phyloP scores from a whole-genome alignment of 2,329 filamentous ascomycete species.

The Claviceps paspali region DNA sequence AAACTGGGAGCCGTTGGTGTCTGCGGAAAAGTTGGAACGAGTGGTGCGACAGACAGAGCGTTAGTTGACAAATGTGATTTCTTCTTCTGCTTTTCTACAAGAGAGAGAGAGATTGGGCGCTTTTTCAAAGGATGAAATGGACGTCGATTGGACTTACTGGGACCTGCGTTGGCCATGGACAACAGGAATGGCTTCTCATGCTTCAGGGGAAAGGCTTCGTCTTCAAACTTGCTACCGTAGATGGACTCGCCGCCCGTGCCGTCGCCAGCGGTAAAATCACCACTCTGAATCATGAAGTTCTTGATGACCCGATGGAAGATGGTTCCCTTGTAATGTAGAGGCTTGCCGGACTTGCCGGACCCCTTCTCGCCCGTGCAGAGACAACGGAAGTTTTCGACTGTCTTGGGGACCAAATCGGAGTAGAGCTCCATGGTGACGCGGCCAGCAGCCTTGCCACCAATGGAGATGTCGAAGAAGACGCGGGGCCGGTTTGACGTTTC shows the following conservation, averaged over 20 bases:
- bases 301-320: slow-evolving; percentile 95
- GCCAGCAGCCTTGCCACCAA: slow-evolving; percentile 58
- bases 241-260: slow-evolving; percentile 95
- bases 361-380: slow-evolving; percentile 95
- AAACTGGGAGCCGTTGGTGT: slow-evolving; percentile 95
- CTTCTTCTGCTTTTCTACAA: no score
- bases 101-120: no score
- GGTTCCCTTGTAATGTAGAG: slow-evolving; percentile 84
- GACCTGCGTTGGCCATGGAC: slow-evolving; percentile 95
- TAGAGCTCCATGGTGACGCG: slow-evolving; percentile 79
- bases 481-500: slow-evolving; percentile 44
- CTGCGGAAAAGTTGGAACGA: slow-evolving; percentile 28
- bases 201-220: slow-evolving; percentile 88
- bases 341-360: slow-evolving; percentile 62
- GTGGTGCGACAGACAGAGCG: no score
- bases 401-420: slow-evolving; percentile 71
- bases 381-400: slow-evolving; percentile 87
- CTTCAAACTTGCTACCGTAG: slow-evolving; percentile 92
- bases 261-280: slow-evolving; percentile 90
- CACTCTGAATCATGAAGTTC: slow-evolving; percentile 90
- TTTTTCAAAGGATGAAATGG: no score
- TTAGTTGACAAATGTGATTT: no score
- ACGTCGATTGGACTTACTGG: slow-evolving; percentile 38
- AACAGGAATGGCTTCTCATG: slow-evolving; percentile 88
- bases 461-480: slow-evolving; percentile 86